Conservation (phyloP, 805 yeast genomes). For the Wickerhamia fluorescens region DNA sequence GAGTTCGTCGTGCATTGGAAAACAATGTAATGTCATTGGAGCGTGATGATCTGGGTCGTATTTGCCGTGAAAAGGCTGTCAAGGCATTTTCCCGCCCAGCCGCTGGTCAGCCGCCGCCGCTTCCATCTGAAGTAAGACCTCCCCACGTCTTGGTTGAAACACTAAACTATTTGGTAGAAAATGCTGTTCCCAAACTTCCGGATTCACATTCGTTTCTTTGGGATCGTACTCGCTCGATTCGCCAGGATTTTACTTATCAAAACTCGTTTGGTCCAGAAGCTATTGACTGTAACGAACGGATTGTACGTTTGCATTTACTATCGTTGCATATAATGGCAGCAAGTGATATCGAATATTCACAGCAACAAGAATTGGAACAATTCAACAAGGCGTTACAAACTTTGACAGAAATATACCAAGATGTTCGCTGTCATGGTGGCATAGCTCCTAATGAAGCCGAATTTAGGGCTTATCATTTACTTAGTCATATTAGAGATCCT, state of each 20-base stretch:
- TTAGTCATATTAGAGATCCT: constrained; percentile 76
- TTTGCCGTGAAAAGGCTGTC: constrained; percentile 57
- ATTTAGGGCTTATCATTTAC: constrained; percentile 78
- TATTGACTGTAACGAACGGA: constrained; percentile 83
- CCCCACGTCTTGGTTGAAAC: constrained; percentile 68
- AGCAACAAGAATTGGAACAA: constrained; percentile 94
- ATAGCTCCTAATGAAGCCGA: constrained; percentile 82
- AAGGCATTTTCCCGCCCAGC: constrained; percentile 96
- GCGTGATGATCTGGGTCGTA: constrained; percentile 50
- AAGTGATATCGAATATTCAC: constrained; percentile 62
- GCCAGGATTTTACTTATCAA: constrained; percentile 96
- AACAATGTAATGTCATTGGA: constrained; percentile 80
- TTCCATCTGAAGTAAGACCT: constrained; percentile 96
- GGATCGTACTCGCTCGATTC: constrained; percentile 94
- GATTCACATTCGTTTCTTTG: constrained; percentile 86
- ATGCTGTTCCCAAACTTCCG: constrained; percentile 61
- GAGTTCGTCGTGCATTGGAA: constrained; percentile 80
- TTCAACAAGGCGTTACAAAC: constrained; percentile 88
- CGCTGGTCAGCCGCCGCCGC: constrained; percentile 96
- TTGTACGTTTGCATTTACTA: constrained; percentile 80
- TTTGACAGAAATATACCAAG: constrained; percentile 77
- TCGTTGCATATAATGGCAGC: constrained; percentile 84
- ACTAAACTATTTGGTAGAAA: constrained; percentile 62
- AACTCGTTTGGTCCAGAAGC: constrained; percentile 93
- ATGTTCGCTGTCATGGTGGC: constrained; percentile 64